phyloP scores from a whole-genome alignment of 202 grass and related monocot species.

The Schoenoplectus triqueter region DNA sequence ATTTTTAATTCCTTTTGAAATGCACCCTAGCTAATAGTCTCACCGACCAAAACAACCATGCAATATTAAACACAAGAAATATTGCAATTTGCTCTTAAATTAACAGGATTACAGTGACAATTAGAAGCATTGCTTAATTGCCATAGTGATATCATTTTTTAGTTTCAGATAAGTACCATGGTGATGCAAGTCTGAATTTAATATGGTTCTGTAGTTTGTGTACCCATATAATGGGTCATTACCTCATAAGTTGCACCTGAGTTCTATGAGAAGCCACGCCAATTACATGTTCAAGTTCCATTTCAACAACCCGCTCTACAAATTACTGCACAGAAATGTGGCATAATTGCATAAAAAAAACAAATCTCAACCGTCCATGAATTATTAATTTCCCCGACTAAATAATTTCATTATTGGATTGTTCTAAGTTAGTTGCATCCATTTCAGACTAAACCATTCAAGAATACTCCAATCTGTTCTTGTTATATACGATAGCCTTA shows the following conservation, averaged over 20 bases:
- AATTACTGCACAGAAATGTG: slow-evolving; percentile 1
- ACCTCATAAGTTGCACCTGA: background rate
- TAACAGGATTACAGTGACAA: background rate
- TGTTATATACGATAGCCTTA: slow-evolving; percentile 12
- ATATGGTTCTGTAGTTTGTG: slow-evolving; percentile 2
- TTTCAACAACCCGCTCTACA: background rate
- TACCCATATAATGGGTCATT: slow-evolving; percentile 21
- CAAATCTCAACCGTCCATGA: slow-evolving; percentile 20
- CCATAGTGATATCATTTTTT: background rate
- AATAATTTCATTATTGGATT: slow-evolving; percentile 18
- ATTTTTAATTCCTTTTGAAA: slow-evolving; percentile 5
- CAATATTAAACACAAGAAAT: slow-evolving; percentile 15
- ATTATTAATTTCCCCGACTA: background rate
- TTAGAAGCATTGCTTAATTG: slow-evolving; percentile 12
- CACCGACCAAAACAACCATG: slow-evolving; percentile 35
- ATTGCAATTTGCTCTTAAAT: slow-evolving; percentile 25
- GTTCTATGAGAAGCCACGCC: background rate
- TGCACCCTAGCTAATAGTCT: background rate
- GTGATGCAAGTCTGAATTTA: background rate
- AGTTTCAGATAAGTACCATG: background rate
- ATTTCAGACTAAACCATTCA: slow-evolving; percentile 27
- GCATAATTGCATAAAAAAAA: background rate
- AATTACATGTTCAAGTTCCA: background rate
- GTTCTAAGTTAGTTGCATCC: slow-evolving; percentile 36
- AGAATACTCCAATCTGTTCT: background rate